These are phyloP conservation scores for Claviceps monticola DNA, from an alignment of 2,329 filamentous ascomycete genomes.

Conservation along the genomic window DNA sequence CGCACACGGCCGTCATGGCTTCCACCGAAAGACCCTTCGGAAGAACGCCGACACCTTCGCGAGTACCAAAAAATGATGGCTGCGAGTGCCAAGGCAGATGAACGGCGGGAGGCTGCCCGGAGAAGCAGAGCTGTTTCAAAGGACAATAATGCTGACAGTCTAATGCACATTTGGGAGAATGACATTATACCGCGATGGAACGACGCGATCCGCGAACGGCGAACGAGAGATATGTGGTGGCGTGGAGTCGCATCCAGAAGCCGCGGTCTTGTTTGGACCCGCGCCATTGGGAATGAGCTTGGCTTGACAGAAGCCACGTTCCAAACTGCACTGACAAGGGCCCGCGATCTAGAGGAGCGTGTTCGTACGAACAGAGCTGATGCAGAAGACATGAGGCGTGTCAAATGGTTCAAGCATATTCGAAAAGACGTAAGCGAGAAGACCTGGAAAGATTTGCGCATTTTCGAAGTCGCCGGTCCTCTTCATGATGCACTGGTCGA, in stretches of 20 bases:
- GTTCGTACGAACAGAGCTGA: conserved; percentile 36
- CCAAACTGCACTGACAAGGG: conserved; percentile 54
- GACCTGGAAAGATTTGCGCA: conserved; percentile 59
- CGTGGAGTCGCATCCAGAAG: conserved; percentile 58
- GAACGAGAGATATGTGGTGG: conserved; percentile 72
- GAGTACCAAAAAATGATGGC: conserved; percentile 78
- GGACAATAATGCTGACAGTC: conserved; percentile 39
- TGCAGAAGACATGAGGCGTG: conserved; percentile 40
- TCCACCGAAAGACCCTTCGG: conserved; percentile 74
- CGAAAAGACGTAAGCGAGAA: conserved; percentile 45
- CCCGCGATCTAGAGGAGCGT: conserved; percentile 45
- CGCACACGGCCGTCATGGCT: conserved; percentile 74
- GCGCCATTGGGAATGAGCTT: conserved; percentile 61
- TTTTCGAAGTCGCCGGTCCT: conserved; percentile 54
- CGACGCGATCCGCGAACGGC: conserved; percentile 51
- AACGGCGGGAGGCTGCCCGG: conserved; percentile 40
- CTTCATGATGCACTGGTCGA: conserved; percentile 55
- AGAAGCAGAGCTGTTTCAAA: conserved; percentile 37
- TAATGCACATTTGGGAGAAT: conserved; percentile 58
- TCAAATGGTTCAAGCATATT: conserved; percentile 49
- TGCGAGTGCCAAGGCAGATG: conserved; percentile 43
- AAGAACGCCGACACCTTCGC: conserved; percentile 78
- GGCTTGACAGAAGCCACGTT: conserved; percentile 54
- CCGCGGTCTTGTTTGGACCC: conserved; percentile 55
- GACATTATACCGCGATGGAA: conserved; percentile 67